A percentile compares a stretch with the other conserved stretches of the same genome.
Conservation (phyloP, 495 filamentous ascomycete genomes). For the Amniculicola lignicola region DNA sequence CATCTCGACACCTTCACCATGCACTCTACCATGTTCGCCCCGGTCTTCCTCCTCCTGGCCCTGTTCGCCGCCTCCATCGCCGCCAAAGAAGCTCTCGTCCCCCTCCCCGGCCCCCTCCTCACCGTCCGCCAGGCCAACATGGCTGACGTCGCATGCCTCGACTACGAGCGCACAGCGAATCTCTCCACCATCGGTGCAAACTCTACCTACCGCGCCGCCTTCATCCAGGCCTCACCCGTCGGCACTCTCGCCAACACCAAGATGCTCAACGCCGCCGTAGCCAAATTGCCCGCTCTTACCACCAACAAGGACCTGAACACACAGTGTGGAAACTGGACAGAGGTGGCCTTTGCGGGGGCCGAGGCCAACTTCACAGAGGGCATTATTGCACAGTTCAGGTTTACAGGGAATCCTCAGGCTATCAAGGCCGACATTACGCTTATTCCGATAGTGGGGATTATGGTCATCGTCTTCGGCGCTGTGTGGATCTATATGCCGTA, state of each 20-base stretch:
- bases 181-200: constrained; percentile 38
- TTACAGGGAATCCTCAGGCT: not conserved
- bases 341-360: constrained; percentile 37
- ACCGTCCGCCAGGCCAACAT: constrained; percentile 14
- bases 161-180: constrained; percentile 36
- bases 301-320: constrained; percentile 38
- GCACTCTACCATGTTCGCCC: constrained; percentile 23
- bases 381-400: constrained; percentile 29
- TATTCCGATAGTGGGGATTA: constrained; percentile 2
- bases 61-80: constrained; percentile 9
- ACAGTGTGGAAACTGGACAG: constrained; percentile 40
- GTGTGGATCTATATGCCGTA: constrained; percentile 22
- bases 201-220: constrained; percentile 40
- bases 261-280: constrained; percentile 37
- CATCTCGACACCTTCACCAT: not conserved
- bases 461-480: constrained; percentile 5
- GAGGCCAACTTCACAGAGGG: constrained; percentile 39
- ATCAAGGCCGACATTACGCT: constrained; percentile 17
- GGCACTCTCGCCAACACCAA: constrained; percentile 35
- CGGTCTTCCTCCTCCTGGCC: constrained; percentile 17
- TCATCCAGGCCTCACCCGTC: constrained; percentile 35
- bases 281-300: constrained; percentile 36
- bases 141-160: constrained; percentile 23
- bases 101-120: not conserved
- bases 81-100: not conserved